phyloP scores from a whole-genome alignment of 768 basidiomycete species.

The Cantharellus anzutake region DNA sequence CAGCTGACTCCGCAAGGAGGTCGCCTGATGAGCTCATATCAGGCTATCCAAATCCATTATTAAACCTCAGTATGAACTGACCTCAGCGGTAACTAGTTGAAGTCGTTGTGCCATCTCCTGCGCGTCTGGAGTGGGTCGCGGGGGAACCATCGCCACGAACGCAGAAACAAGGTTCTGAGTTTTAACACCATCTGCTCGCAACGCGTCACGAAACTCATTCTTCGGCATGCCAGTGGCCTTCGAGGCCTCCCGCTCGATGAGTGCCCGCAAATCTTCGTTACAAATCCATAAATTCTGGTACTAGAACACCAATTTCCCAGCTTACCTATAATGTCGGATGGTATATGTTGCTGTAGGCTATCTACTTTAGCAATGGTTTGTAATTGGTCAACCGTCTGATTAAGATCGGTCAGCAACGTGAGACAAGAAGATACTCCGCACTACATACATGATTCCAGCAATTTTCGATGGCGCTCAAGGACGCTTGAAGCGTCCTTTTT shows the following conservation, averaged over 20 bases:
- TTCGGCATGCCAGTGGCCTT: background rate
- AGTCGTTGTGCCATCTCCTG: conserved; percentile 24
- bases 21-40: conserved; percentile 24
- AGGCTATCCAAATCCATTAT: background rate
- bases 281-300: background rate
- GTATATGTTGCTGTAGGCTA: background rate
- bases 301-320: background rate
- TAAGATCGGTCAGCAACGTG: background rate
- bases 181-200: conserved; percentile 22
- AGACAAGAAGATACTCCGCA: background rate
- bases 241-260: background rate
- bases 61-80: conserved; percentile 32
- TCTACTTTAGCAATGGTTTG: background rate
- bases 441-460: conserved; percentile 58
- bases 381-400: background rate
- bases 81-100: conserved; percentile 26
- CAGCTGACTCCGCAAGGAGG: conserved; percentile 38
- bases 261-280: background rate
- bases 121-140: conserved; percentile 19
- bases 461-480: conserved; percentile 51
- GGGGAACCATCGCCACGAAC: conserved; percentile 30
- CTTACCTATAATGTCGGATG: background rate
- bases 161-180: conserved; percentile 33
- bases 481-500: conserved; percentile 47
- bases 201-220: conserved; percentile 19